Conservation (phyloP, 176 grass and related monocot species). For the Eleusine coracana region DNA sequence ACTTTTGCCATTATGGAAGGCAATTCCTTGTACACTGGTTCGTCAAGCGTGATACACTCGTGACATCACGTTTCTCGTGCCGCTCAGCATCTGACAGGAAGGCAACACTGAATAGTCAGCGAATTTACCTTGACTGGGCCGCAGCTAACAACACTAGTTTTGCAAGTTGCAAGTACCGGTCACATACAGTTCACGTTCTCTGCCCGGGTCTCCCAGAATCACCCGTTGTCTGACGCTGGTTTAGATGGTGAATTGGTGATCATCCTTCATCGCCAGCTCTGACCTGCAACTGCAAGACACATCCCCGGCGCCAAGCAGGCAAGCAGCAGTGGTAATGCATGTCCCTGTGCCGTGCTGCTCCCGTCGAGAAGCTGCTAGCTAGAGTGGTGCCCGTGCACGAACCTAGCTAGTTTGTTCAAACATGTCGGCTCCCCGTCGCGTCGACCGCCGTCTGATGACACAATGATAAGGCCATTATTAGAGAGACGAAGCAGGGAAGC, state of each 20-base stretch:
- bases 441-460: not conserved
- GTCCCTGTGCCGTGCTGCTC: conserved; percentile 32
- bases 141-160: not conserved
- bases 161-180: not conserved
- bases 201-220: not conserved
- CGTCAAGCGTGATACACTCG: conserved; percentile 28
- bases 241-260: not conserved
- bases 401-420: not conserved
- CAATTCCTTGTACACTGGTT: not conserved
- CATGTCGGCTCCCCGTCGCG: conserved; percentile 13
- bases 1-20: not conserved
- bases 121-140: not conserved
- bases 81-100: not conserved
- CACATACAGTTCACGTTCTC: not conserved
- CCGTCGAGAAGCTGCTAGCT: not conserved
- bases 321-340: not conserved
- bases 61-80: conserved; percentile 1
- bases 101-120: not conserved
- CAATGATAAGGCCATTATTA: conserved; percentile 6
- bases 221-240: not conserved
- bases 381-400: not conserved
- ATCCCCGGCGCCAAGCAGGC: not conserved
- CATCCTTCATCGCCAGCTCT: not conserved
- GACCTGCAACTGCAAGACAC: not conserved
- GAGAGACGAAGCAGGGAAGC: no score